These are phyloP conservation scores for Fusarium anthophilum DNA, from an alignment of 2,329 filamentous ascomycete genomes.

Conservation along the genomic window DNA sequence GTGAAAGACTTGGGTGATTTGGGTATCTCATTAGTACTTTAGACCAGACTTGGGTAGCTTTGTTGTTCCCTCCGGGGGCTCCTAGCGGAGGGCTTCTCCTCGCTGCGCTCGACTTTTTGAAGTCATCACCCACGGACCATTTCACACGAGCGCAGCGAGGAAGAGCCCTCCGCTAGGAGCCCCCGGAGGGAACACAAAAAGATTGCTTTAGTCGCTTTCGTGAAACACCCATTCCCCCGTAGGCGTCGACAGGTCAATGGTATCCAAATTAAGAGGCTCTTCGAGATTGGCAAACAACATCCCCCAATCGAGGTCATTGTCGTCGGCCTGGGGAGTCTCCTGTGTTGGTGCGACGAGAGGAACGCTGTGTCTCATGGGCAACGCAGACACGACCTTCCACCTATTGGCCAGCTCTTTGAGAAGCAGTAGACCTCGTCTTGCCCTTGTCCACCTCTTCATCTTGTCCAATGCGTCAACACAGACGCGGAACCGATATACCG, in stretches of 20 bases:
- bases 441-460: background rate
- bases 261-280: background rate
- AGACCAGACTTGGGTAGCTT: background rate
- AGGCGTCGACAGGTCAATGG: background rate
- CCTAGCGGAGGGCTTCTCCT: background rate
- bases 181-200: background rate
- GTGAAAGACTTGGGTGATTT: background rate
- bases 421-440: background rate
- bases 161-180: background rate
- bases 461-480: background rate
- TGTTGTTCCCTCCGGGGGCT: background rate
- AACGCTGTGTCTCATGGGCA: background rate
- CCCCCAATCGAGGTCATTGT: background rate
- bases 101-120: background rate
- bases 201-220: background rate
- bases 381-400: background rate
- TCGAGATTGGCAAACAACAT: background rate
- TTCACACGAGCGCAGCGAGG: background rate
- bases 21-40: background rate
- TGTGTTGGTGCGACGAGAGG: background rate
- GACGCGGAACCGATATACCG: background rate
- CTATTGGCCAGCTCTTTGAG: background rate
- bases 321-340: background rate
- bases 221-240: background rate
- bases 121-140: too few species aligned